phyloP scores from a whole-genome alignment of 179 eudicot species.

The Spinacia oleracea region DNA sequence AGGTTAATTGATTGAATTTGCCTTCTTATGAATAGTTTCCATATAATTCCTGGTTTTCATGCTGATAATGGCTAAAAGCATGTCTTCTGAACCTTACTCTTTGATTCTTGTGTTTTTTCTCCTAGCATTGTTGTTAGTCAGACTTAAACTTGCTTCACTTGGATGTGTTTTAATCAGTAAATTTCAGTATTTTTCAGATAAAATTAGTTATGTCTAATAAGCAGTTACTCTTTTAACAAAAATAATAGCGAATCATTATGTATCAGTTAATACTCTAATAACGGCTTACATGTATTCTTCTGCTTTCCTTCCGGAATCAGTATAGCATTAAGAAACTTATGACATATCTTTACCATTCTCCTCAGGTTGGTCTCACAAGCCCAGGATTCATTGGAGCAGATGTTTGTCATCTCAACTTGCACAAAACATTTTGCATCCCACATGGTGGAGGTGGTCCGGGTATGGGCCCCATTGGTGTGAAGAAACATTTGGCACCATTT shows the following conservation, averaged over 20 bases:
- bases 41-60: not conserved
- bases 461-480: constrained; percentile 99
- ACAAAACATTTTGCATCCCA: constrained; percentile 97
- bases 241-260: not conserved
- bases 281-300: too few species aligned
- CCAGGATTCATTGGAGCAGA: constrained; percentile 97
- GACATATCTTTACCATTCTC: not conserved
- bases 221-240: not conserved
- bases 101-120: not conserved
- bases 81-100: not conserved
- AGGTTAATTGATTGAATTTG: constrained; percentile 44
- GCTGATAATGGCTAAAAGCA: not conserved
- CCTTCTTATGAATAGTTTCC: constrained; percentile 4
- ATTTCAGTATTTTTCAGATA: too few species aligned
- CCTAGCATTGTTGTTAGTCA: not conserved
- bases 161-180: not conserved
- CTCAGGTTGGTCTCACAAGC: constrained; percentile 95
- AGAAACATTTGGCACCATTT: constrained; percentile 95
- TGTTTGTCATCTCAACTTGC: constrained; percentile 98
- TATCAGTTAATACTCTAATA: not conserved
- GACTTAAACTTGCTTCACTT: not conserved
- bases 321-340: not conserved
- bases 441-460: constrained; percentile 99
- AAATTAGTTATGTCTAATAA: too few species aligned
- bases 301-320: not conserved